Conservation (phyloP, 108 stramenopile genomes). For the Skeletonema marinoi region DNA sequence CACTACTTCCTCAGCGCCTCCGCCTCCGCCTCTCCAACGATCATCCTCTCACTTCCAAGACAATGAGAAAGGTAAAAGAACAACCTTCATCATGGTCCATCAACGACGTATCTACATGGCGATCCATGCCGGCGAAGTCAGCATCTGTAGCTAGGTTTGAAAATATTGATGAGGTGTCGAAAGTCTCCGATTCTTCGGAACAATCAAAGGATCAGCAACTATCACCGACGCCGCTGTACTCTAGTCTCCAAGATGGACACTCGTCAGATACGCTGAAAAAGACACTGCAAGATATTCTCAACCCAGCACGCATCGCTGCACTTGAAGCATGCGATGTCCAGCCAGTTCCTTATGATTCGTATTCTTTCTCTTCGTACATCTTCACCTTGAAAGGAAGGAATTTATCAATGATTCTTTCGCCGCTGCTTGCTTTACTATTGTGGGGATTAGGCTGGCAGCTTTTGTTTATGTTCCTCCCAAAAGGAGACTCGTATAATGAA, state of each 20-base stretch:
- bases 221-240: not conserved
- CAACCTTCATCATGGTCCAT: too few relatives aligned
- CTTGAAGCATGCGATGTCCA: conserved; percentile 26
- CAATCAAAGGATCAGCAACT: not conserved
- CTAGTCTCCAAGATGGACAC: not conserved
- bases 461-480: conserved; percentile 18
- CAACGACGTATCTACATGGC: too few relatives aligned
- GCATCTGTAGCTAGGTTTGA: too few relatives aligned
- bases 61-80: too few relatives aligned
- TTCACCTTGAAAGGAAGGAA: conserved; percentile 34
- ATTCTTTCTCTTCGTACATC: conserved; percentile 39
- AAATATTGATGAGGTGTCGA: too few relatives aligned
- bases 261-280: not conserved
- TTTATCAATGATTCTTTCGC: conserved; percentile 32
- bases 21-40: too few relatives aligned
- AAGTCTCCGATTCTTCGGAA: too few relatives aligned
- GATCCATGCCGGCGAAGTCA: too few relatives aligned
- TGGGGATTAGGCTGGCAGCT: conserved; percentile 51
- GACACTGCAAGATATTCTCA: conserved; percentile 11
- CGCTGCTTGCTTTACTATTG: conserved; percentile 16
- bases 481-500: conserved; percentile 10
- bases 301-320: conserved; percentile 26
- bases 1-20: too few relatives aligned
- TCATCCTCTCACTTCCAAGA: too few relatives aligned
- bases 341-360: conserved; percentile 30